Conservation (phyloP, 75 land plant species). For the Picea glauca region DNA sequence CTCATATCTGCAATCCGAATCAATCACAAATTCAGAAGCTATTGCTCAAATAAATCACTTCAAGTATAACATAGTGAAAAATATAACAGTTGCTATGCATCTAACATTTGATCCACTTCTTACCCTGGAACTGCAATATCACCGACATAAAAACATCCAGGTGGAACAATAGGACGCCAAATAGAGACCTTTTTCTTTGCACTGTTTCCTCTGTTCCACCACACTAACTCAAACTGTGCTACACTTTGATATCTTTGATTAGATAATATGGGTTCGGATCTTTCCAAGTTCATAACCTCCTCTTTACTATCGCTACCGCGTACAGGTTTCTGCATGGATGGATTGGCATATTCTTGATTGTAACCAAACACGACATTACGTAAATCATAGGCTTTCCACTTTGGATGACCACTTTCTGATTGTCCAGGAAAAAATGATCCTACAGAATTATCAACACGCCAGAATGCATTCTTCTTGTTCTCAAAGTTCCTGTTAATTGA, state of each 20-base stretch:
- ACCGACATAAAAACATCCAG: constrained; percentile 79
- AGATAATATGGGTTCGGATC: constrained; percentile 28
- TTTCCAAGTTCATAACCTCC: constrained; percentile 17
- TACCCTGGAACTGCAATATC: constrained; percentile 93
- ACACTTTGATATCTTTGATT: constrained; percentile 60
- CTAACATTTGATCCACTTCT: constrained; percentile 10
- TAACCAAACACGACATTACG: constrained; percentile 48
- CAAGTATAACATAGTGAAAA: neutral
- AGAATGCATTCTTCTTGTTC: constrained; percentile 48
- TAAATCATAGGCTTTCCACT: constrained; percentile 59
- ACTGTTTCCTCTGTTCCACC: constrained; percentile 82
- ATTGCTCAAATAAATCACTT: neutral
- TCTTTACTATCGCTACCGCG: constrained; percentile 1
- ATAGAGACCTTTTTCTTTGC: constrained; percentile 66
- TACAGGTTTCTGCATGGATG: constrained; percentile 4
- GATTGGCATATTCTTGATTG: constrained; percentile 13
- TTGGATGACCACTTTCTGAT: constrained; percentile 15
- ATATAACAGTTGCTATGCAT: neutral
- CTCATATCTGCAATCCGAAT: constrained; percentile 68
- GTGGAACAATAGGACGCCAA: constrained; percentile 86
- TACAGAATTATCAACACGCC: constrained; percentile 87
- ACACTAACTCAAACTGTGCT: constrained; percentile 64
- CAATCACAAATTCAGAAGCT: neutral
- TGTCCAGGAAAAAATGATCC: constrained; percentile 77
- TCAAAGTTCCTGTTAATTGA: constrained; percentile 22